A percentile compares a stretch with the other conserved stretches of the same genome.
Evolutionary conservation across 179 eudicot species (phyloP).

Genomic region (Heliamphora pulchella): DNA sequence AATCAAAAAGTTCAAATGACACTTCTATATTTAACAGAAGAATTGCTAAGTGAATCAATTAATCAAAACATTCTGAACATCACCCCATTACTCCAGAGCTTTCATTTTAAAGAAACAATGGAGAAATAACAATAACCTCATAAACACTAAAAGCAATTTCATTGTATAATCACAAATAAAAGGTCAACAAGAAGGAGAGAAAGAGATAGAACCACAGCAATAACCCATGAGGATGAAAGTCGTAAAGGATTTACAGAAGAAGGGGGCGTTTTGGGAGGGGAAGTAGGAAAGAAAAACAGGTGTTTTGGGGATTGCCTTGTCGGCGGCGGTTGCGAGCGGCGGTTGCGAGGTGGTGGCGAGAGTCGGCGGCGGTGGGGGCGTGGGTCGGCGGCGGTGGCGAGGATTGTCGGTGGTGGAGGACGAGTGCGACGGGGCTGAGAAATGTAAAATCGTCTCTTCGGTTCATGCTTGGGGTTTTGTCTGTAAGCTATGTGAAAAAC

Average conservation of each 20-base stretch:
- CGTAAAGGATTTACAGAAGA: not conserved
- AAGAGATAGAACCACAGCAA: not conserved
- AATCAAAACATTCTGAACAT: conserved; percentile 11
- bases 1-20: too few species aligned
- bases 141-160: not conserved
- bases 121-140: not conserved
- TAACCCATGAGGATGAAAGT: conserved; percentile 2
- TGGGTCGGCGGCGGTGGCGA: too few species aligned
- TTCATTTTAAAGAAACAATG: conserved; percentile 8
- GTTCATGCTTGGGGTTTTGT: too few species aligned
- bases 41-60: not conserved
- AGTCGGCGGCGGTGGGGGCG: too few species aligned
- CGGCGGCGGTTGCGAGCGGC: too few species aligned
- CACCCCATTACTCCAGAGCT: not conserved
- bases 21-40: not conserved
- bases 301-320: not conserved
- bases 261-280: not conserved
- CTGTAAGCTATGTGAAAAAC: too few species aligned
- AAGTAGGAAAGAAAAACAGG: not conserved
- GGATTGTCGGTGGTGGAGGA: too few species aligned
- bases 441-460: too few species aligned
- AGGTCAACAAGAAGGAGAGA: not conserved
- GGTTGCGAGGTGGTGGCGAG: too few species aligned
- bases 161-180: not conserved
- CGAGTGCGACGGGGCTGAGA: too few species aligned